Evolutionary conservation across 1,284 basidiomycete species (phyloP).

Genomic region (Ganoderma sp.): DNA sequence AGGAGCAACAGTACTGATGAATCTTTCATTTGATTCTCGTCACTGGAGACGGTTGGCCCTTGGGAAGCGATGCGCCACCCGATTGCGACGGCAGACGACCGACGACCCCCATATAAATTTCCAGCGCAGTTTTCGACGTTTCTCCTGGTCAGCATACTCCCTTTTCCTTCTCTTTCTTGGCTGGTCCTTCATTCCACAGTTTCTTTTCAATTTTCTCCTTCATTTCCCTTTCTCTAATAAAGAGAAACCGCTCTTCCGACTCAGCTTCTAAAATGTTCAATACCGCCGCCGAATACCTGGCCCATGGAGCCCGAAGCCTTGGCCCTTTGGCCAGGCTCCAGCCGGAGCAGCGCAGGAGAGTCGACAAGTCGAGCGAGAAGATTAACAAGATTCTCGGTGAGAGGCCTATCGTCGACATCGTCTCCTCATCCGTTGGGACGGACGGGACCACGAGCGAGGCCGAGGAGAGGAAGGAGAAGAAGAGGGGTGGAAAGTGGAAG

Average conservation of each 20-base stretch:
- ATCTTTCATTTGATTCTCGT: too few species aligned
- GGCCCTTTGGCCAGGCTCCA: constrained; percentile 29
- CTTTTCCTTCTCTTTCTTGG: constrained; percentile 15
- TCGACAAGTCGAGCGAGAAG: constrained; percentile 34
- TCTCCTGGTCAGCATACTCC: constrained; percentile 28
- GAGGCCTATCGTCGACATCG: constrained; percentile 31
- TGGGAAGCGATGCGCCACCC: background rate
- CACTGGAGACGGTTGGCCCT: too few species aligned
- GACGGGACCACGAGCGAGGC: background rate
- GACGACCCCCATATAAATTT: constrained; percentile 17
- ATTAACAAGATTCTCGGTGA: constrained; percentile 31
- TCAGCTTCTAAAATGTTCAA: constrained; percentile 26
- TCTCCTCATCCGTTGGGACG: constrained; percentile 23
- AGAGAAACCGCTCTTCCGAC: background rate
- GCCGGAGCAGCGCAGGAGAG: constrained; percentile 30
- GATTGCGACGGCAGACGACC: background rate
- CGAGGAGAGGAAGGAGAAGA: constrained; percentile 4
- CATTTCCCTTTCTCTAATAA: background rate
- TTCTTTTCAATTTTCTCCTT: background rate
- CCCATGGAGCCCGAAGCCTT: constrained; percentile 27
- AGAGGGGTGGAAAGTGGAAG: constrained; percentile 18
- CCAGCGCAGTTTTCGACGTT: background rate
- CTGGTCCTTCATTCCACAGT: constrained; percentile 20
- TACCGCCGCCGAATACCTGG: constrained; percentile 29
- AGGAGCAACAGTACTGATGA: background rate